Conservation (phyloP, 1,284 basidiomycete species). For the Ganoderma leucocontextum region DNA sequence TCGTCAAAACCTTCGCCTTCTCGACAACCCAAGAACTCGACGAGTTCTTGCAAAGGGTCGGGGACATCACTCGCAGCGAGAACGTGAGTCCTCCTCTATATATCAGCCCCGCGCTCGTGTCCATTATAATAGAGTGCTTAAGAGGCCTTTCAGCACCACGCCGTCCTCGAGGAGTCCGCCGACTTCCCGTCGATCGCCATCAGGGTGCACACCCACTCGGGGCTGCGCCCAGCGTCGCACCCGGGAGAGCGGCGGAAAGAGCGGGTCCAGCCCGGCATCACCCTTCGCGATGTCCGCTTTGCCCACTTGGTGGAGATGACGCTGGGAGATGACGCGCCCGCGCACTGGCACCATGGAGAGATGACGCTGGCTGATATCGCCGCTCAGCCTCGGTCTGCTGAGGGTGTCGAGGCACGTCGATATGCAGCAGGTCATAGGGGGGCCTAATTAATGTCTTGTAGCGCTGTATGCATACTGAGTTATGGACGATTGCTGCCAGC, state of each 20-base stretch:
- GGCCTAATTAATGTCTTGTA: not conserved
- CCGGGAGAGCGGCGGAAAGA: constrained; percentile 20
- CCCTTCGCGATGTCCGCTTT: constrained; percentile 61
- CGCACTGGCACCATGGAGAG: not conserved
- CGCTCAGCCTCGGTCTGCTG: constrained; percentile 7
- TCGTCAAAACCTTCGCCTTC: constrained; percentile 42
- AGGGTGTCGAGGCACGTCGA: constrained; percentile 9
- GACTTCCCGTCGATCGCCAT: constrained; percentile 9
- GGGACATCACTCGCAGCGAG: constrained; percentile 40
- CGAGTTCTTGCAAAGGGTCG: constrained; percentile 42
- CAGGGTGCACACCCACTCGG: constrained; percentile 43
- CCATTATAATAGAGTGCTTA: not conserved
- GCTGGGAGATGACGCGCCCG: constrained; percentile 7
- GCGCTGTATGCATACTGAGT: not conserved
- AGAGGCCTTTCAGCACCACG: constrained; percentile 22
- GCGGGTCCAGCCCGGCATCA: constrained; percentile 49
- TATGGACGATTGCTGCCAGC: not conserved
- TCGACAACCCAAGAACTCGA: constrained; percentile 33
- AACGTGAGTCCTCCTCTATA: constrained; percentile 40
- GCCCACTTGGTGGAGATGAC: constrained; percentile 41
- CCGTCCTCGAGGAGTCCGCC: not conserved
- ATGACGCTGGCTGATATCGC: no score
- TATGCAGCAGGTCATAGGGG: not conserved
- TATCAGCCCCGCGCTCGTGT: not conserved
- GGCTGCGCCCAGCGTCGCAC: constrained; percentile 18